These are phyloP conservation scores for Amanita muscaria DNA, from an alignment of 768 basidiomycete genomes.

Conservation along the genomic window DNA sequence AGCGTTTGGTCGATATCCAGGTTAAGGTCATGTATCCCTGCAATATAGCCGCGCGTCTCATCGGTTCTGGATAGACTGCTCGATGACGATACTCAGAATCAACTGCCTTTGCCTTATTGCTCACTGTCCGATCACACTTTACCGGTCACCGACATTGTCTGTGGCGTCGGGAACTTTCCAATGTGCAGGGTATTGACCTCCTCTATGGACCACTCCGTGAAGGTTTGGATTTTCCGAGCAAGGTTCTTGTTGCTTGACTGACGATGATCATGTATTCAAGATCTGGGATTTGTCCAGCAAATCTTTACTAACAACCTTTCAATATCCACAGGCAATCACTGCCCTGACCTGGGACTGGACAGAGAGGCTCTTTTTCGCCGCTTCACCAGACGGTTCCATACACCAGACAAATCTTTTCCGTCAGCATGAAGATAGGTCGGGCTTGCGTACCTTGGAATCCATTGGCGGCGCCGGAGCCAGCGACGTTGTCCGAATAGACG, in stretches of 20 bases:
- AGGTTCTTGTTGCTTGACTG: conserved; percentile 2
- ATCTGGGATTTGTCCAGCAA: conserved; percentile 75
- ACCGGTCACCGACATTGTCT: conserved; percentile 71
- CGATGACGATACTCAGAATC: conserved; percentile 65
- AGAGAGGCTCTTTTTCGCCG: conserved; percentile 86
- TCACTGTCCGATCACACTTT: conserved; percentile 88
- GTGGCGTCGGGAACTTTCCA: conserved; percentile 76
- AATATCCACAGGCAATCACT: conserved; percentile 71
- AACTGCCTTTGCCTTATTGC: conserved; percentile 69
- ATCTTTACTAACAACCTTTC: conserved; percentile 76
- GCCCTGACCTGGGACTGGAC: conserved; percentile 71
- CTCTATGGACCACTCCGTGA: conserved; percentile 85
- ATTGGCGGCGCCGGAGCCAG: conserved; percentile 65
- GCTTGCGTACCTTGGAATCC: conserved; percentile 50
- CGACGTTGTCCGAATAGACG: conserved; percentile 64
- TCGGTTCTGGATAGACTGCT: conserved; percentile 50
- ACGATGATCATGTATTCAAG: conserved; percentile 27
- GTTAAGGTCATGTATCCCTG: conserved; percentile 36
- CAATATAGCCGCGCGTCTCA: conserved; percentile 10
- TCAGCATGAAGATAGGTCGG: conserved; percentile 44
- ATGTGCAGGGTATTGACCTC: conserved; percentile 71
- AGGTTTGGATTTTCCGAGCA: conserved; percentile 39
- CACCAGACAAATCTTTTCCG: conserved; percentile 76
- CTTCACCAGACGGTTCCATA: conserved; percentile 64
- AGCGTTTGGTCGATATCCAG: conserved; percentile 85